Conservation (phyloP, 2,329 filamentous ascomycete genomes). For the Capronia americana region DNA sequence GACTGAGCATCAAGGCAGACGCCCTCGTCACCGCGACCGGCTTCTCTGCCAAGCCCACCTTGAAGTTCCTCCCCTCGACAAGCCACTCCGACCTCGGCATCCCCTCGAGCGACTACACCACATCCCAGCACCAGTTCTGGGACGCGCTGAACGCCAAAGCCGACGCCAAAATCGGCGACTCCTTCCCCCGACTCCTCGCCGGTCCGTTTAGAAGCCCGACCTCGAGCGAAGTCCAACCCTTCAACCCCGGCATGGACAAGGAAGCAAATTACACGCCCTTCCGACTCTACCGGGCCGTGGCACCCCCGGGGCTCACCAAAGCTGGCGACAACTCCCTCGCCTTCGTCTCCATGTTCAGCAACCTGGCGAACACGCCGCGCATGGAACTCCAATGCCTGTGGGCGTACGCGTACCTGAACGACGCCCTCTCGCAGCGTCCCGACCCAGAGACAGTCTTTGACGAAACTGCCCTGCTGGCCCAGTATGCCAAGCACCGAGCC, state of each 20-base stretch:
- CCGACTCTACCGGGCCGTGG: conserved; percentile 56
- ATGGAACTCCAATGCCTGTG: conserved; percentile 60
- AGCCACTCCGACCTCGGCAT: conserved; percentile 56
- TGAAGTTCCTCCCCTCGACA: conserved; percentile 56
- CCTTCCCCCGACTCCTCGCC: conserved; percentile 48
- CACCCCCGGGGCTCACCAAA: conserved; percentile 48
- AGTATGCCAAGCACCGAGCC: conserved; percentile 74
- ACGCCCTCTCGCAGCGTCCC: conserved; percentile 48
- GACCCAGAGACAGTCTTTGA: conserved; percentile 49
- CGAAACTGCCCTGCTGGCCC: conserved; percentile 68
- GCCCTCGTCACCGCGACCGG: conserved; percentile 64
- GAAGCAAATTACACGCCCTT: conserved; percentile 43
- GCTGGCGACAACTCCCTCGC: conserved; percentile 53
- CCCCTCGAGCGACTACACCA: conserved; percentile 45
- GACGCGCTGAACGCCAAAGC: conserved; percentile 48
- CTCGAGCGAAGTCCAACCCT: conserved; percentile 41
- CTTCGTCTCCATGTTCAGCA: conserved; percentile 57
- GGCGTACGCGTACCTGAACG: conserved; percentile 68
- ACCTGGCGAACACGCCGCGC: conserved; percentile 52
- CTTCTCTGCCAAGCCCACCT: conserved; percentile 59
- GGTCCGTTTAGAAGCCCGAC: conserved; percentile 47
- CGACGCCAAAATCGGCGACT: conserved; percentile 54
- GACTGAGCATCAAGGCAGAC: conserved; percentile 54
- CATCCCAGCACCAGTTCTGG: conserved; percentile 44
- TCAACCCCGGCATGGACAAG: conserved; percentile 26